Base-by-base conservation (phyloP, 2,329 filamentous ascomycete species). In the Anthostomella pinea region DNA sequence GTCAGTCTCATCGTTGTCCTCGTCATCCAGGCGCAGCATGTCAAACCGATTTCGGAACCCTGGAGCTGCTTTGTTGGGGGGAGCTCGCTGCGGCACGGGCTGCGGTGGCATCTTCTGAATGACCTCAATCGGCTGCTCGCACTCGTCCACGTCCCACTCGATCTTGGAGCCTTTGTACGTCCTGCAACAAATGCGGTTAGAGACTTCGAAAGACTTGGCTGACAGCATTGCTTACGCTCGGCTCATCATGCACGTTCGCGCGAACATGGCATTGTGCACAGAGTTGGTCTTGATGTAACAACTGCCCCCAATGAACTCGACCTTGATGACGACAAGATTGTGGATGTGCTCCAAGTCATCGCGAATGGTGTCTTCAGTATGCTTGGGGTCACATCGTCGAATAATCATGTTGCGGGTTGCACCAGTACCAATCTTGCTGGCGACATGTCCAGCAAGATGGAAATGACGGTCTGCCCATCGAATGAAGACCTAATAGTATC, bases 291-390 rank as follows among this genome's bases (percentile, higher is more conserved):
- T 81, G 46, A 94, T 79, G 58, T 77, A 77, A 40, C 76, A 83
- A 58, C 80, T 76, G 4, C 70, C 70, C 13, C 70, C 66, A 3
- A 64, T 60, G 58, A 85, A 83, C 6, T 65, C 62, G 28, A 93
- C 65, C 27, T 75, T 75, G 52, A 93, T 70, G 8, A 94, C 75
- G 15, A 83, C 68, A 1, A 94, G 70, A 44, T 87, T 86, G 65
- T 91, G 81, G 42, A 94, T 91, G 57, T 94, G 87, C 16, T 89
- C 83, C 23, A 93, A 70, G 51, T 94, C 85, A 4, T 81, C 73
- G 8, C 83, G 79, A 45, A 94, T 79, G 11, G 65, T 63, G 6
- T 75, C 64, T 47, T 81, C 81, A 0, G 80, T 87, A 48, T 85
- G 66, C 35, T 66, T 72, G 35, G 65, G 65, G 49, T 69, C 69